These are phyloP conservation scores for Haplosporangium sp. DNA, from an alignment of 371 early-diverging fungal genomes.

Conservation along the genomic window DNA sequence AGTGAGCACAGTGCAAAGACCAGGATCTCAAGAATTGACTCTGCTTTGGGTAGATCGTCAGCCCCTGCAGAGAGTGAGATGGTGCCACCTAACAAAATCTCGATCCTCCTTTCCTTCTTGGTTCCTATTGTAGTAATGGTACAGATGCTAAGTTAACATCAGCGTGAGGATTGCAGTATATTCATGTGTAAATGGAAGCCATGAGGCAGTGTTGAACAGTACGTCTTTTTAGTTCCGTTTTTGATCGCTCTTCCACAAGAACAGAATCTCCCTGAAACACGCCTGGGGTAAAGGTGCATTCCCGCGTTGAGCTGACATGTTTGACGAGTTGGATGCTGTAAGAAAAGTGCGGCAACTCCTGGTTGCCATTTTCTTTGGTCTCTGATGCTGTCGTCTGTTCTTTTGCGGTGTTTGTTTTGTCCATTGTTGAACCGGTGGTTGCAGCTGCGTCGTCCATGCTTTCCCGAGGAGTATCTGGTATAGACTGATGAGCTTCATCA, in stretches of 20 bases:
- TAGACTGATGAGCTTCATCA: constrained; percentile 26
- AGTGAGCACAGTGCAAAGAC: constrained; percentile 65
- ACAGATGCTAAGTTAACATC: neutral
- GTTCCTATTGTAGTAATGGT: neutral
- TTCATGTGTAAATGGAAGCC: neutral
- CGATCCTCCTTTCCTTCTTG: constrained; percentile 12
- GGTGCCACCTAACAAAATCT: constrained; percentile 44
- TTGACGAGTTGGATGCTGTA: constrained; percentile 39
- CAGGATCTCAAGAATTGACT: constrained; percentile 53
- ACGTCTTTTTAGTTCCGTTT: constrained; percentile 26
- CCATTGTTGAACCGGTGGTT: neutral
- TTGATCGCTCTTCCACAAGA: constrained; percentile 33
- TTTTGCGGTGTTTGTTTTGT: neutral
- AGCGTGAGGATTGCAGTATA: neutral
- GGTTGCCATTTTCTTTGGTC: constrained; percentile 5
- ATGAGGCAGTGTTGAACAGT: neutral
- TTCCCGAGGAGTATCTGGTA: neutral
- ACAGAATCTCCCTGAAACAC: constrained; percentile 46
- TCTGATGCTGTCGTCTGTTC: constrained; percentile 4
- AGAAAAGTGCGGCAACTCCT: constrained; percentile 10
- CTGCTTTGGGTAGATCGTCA: constrained; percentile 38
- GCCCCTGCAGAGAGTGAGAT: constrained; percentile 29
- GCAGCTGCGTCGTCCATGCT: neutral
- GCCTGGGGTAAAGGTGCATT: constrained; percentile 40
- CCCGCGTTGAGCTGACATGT: constrained; percentile 37